Conservation (phyloP, 306 rosid species). For the Rosa persica region DNA sequence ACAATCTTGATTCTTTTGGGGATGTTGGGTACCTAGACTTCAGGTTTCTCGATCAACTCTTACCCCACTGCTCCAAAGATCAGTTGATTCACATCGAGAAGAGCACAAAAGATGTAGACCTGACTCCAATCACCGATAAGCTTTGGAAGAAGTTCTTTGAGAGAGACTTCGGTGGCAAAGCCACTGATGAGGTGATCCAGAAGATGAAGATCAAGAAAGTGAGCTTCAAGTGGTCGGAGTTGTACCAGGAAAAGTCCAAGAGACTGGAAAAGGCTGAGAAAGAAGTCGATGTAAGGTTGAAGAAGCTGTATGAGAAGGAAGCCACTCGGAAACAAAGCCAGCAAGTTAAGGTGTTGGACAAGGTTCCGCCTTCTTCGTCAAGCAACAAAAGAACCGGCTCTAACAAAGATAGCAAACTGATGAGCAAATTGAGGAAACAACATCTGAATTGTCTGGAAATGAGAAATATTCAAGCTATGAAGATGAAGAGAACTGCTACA, state of each 20-base stretch:
- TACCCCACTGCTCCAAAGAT: not conserved
- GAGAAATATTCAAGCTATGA: too few species aligned
- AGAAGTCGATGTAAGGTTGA: not conserved
- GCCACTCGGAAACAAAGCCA: not conserved
- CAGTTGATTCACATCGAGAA: not conserved
- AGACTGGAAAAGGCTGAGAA: not conserved
- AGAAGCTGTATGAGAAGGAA: not conserved
- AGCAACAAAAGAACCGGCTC: too few species aligned
- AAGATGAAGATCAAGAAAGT: not conserved
- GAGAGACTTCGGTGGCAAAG: not conserved
- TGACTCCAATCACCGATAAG: not conserved
- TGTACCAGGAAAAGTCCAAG: not conserved
- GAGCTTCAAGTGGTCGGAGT: not conserved
- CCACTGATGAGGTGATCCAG: not conserved
- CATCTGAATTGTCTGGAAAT: too few species aligned
- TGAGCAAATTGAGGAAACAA: too few species aligned
- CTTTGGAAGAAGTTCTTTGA: too few species aligned
- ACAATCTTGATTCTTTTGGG: not conserved
- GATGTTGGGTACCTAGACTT: not conserved
- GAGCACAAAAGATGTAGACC: not conserved
- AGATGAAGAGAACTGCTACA: too few species aligned
- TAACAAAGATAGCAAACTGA: too few species aligned
- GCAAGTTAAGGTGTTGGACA: not conserved
- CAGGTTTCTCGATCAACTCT: not conserved
- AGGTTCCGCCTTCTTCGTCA: not conserved